Percentiles rank a stretch among this genome's conserved stretches.
Evolutionary conservation across 2,329 filamentous ascomycete genomes (phyloP).

Genomic region (Botryotinia globosa): DNA sequence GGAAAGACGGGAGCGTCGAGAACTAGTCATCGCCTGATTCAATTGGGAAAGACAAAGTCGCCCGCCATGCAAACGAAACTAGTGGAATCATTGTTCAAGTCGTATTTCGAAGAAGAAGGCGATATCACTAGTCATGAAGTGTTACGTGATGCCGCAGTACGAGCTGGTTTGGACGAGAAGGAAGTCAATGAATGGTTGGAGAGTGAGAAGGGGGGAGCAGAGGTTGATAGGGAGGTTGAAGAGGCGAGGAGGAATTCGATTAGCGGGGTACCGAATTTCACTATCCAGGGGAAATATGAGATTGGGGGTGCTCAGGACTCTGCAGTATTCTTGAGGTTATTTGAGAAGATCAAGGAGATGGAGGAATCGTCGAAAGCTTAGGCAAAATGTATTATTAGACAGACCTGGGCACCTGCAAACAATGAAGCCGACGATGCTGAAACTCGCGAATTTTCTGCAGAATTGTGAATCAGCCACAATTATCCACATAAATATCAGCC

Average conservation of each 20-base stretch:
- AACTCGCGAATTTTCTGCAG: too few relatives aligned
- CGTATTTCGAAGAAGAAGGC: constrained; percentile 63
- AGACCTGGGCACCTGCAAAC: too few relatives aligned
- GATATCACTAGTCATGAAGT: constrained; percentile 59
- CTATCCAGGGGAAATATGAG: constrained; percentile 64
- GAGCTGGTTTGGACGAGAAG: constrained; percentile 51
- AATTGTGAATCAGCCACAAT: neutral
- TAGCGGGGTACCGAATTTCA: constrained; percentile 71
- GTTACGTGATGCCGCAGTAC: constrained; percentile 51
- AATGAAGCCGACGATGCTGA: too few relatives aligned
- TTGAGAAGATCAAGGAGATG: constrained; percentile 51
- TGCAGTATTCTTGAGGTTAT: constrained; percentile 61
- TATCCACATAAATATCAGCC: neutral
- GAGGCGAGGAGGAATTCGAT: constrained; percentile 48
- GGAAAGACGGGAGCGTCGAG: constrained; percentile 73
- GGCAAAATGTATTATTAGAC: too few relatives aligned
- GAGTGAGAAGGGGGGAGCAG: constrained; percentile 52
- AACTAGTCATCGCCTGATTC: constrained; percentile 74
- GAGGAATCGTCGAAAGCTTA: constrained; percentile 30
- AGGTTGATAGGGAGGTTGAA: constrained; percentile 37
- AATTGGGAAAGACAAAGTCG: constrained; percentile 60
- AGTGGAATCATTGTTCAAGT: constrained; percentile 60
- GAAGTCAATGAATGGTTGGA: constrained; percentile 55
- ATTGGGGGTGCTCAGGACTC: constrained; percentile 72
- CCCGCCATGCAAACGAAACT: constrained; percentile 56